Conservation (phyloP, 2,329 filamentous ascomycete species). For the Paraconiothyrium sp. region DNA sequence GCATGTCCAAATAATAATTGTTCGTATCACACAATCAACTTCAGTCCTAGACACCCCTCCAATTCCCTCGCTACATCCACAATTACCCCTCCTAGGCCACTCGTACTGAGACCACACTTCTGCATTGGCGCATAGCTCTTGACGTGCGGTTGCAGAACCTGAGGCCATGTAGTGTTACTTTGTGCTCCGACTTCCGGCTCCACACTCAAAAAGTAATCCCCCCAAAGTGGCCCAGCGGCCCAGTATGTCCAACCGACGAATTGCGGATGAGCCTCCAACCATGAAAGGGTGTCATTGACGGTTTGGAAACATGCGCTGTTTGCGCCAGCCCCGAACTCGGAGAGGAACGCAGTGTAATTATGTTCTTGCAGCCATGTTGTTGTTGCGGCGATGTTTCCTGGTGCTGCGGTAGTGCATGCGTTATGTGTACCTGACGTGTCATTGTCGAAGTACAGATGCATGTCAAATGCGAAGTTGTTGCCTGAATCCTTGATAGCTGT, state of each 20-base stretch:
- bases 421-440: slow-evolving; percentile 60
- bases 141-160: slow-evolving; percentile 31
- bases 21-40: slow-evolving; percentile 12
- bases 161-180: slow-evolving; percentile 30
- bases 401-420: slow-evolving; percentile 55
- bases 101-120: slow-evolving; percentile 32
- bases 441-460: slow-evolving; percentile 63
- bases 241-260: slow-evolving; percentile 62
- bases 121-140: slow-evolving; percentile 31
- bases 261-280: slow-evolving; percentile 54
- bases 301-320: slow-evolving; percentile 54
- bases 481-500: slow-evolving; percentile 57
- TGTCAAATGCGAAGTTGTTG: slow-evolving; percentile 61
- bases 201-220: slow-evolving; percentile 40
- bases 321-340: slow-evolving; percentile 60
- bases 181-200: slow-evolving; percentile 28
- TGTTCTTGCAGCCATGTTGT: slow-evolving; percentile 59
- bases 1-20: not conserved
- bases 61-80: slow-evolving; percentile 18
- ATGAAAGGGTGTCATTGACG: slow-evolving; percentile 52
- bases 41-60: slow-evolving; percentile 33
- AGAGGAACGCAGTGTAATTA: slow-evolving; percentile 60
- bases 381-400: slow-evolving; percentile 52
- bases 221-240: slow-evolving; percentile 63
- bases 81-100: slow-evolving; percentile 11